A percentile compares a stretch with the other conserved stretches of the same genome.
These are phyloP conservation scores for Litsea cubeba DNA, from an alignment of 164 flowering plant species.

Conservation along the genomic window DNA sequence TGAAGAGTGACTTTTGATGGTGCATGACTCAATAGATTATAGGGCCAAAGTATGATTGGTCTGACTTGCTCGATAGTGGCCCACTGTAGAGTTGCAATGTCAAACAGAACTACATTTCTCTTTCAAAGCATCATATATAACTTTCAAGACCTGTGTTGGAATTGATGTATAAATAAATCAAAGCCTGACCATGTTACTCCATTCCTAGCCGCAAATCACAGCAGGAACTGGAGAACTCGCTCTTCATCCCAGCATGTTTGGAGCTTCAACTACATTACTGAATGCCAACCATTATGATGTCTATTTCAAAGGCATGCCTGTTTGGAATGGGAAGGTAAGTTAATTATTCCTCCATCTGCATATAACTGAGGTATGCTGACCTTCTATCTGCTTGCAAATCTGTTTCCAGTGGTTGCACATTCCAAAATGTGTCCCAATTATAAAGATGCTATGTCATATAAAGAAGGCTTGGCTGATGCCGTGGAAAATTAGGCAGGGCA, in stretches of 20 bases:
- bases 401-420: background rate
- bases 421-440: background rate
- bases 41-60: background rate
- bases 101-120: background rate
- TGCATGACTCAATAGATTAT: background rate
- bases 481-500: background rate
- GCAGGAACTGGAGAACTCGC: slow-evolving; percentile 88
- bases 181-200: background rate
- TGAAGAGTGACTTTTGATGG: background rate
- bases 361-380: background rate
- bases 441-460: background rate
- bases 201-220: slow-evolving; percentile 43
- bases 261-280: slow-evolving; percentile 71
- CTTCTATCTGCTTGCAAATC: background rate
- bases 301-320: slow-evolving; percentile 86
- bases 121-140: background rate
- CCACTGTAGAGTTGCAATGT: background rate
- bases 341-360: background rate
- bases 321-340: slow-evolving; percentile 66
- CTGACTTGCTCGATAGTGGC: background rate
- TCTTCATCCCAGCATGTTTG: slow-evolving; percentile 76
- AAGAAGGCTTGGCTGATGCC: background rate
- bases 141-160: no score
- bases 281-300: slow-evolving; percentile 81
- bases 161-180: background rate